phyloP scores from a whole-genome alignment of 495 filamentous ascomycete genomes.

The Trichoderma gamsii region DNA sequence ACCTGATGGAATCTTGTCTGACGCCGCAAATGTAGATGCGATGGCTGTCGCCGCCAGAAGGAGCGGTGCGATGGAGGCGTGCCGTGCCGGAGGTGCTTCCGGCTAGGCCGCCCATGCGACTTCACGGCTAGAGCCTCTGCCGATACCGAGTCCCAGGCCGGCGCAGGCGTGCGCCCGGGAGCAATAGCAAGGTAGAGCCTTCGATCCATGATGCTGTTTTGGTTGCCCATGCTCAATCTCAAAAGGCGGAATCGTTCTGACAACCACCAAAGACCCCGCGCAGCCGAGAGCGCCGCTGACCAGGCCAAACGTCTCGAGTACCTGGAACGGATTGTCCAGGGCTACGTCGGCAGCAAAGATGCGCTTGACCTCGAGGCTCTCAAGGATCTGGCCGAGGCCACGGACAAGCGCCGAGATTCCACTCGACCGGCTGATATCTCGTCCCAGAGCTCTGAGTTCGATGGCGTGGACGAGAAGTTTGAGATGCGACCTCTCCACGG shows the following conservation, averaged over 20 bases:
- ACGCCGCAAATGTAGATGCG: constrained; percentile 6
- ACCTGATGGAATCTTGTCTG: not conserved
- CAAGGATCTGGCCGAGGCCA: not conserved
- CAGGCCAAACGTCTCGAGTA: constrained; percentile 5
- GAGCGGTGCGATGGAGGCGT: constrained; percentile 44
- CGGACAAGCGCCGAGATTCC: not conserved
- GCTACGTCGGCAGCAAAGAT: constrained; percentile 12
- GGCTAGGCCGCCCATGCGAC: constrained; percentile 44
- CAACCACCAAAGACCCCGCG: not conserved
- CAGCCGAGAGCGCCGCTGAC: not conserved
- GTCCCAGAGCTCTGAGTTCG: constrained; percentile 8
- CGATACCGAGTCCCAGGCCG: constrained; percentile 28
- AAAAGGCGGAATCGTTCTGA: not conserved
- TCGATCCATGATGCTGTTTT: not conserved
- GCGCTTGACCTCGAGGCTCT: constrained; percentile 2
- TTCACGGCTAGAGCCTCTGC: constrained; percentile 36
- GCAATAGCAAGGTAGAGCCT: not conserved
- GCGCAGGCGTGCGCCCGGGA: not conserved
- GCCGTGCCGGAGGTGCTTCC: constrained; percentile 45
- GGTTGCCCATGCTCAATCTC: not conserved
- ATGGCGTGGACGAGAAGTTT: constrained; percentile 6
- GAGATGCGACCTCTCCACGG: constrained; percentile 20
- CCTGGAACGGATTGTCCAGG: constrained; percentile 3
- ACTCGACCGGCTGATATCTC: not conserved
- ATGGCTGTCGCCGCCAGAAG: constrained; percentile 17